phyloP scores from a whole-genome alignment of 805 yeast genomes.

The Myxozyma neotropica region DNA sequence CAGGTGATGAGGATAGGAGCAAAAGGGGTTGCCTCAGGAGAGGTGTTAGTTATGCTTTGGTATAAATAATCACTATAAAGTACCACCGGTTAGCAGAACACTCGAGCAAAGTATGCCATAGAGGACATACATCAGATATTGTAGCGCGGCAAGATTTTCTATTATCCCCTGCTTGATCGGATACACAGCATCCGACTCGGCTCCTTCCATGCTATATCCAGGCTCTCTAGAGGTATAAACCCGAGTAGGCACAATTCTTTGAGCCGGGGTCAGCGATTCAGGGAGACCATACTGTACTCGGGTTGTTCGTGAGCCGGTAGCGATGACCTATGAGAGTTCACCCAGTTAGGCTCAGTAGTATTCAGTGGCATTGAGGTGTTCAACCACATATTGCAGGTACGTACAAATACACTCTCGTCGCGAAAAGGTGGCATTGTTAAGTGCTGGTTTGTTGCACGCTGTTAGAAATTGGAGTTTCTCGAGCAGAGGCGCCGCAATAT shows the following conservation, averaged over 20 bases:
- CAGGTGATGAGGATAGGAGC: conserved; percentile 72
- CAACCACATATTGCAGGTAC: conserved; percentile 16
- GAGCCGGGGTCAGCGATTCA: conserved; percentile 75
- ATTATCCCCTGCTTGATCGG: conserved; percentile 72
- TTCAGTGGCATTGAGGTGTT: no score
- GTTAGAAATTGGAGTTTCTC: no score
- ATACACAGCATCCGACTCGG: conserved; percentile 50
- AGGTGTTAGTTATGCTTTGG: conserved; percentile 47
- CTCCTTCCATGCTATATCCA: conserved; percentile 47
- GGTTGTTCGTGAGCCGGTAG: conserved; percentile 78
- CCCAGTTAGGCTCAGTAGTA: no score
- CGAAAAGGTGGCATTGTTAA: conserved; percentile 42
- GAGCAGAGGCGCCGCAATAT: no score
- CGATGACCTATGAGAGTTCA: conserved; percentile 52
- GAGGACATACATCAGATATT: conserved; percentile 55
- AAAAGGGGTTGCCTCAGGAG: conserved; percentile 38
- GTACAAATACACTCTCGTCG: conserved; percentile 46
- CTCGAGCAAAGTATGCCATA: neutral
- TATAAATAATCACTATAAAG: conserved; percentile 48
- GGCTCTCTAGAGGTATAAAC: conserved; percentile 57
- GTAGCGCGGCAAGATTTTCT: conserved; percentile 68
- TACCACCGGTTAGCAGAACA: neutral
- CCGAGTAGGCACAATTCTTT: conserved; percentile 71
- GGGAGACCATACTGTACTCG: conserved; percentile 76
- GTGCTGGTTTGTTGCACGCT: no score